Evolutionary conservation across 805 yeast species (phyloP).

Genomic region (Ogataea siamensis): DNA sequence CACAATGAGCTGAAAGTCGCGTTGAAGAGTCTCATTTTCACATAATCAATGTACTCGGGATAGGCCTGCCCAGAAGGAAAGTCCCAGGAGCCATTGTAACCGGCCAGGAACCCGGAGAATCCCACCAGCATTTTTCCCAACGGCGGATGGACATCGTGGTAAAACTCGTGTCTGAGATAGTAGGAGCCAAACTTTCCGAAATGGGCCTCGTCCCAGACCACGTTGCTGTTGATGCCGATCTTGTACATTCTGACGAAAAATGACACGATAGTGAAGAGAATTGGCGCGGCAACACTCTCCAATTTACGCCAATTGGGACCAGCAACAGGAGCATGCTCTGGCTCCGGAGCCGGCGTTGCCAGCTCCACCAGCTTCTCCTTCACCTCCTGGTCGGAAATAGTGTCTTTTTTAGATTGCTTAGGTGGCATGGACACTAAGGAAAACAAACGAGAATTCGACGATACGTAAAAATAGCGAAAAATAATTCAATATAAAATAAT

Average conservation of each 20-base stretch:
- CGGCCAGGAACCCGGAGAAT: conserved; percentile 75
- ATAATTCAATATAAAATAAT: conserved; percentile 1
- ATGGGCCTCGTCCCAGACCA: conserved; percentile 98
- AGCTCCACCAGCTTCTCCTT: conserved; percentile 31
- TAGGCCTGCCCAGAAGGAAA: conserved; percentile 80
- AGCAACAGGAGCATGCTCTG: conserved; percentile 8
- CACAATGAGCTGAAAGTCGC: conserved; percentile 80
- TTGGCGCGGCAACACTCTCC: conserved; percentile 46
- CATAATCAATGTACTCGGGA: conserved; percentile 76
- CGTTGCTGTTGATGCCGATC: conserved; percentile 68
- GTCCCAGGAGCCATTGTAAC: conserved; percentile 84
- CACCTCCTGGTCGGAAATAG: conserved; percentile 31
- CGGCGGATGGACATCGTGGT: conserved; percentile 87
- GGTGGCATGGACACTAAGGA: conserved; percentile 8
- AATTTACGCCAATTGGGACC: conserved; percentile 18
- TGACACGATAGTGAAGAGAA: conserved; percentile 64
- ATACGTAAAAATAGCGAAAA: conserved; percentile 12
- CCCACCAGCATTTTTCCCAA: conserved; percentile 81
- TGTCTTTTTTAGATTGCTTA: conserved; percentile 9
- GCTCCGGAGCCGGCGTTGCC: conserved; percentile 23
- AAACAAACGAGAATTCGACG: conserved; percentile 7
- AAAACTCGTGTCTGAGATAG: conserved; percentile 74
- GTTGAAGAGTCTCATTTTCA: conserved; percentile 84
- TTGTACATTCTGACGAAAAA: conserved; percentile 73
- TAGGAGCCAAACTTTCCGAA: conserved; percentile 87